Percentiles rank a stretch among this genome's conserved stretches.
These are phyloP conservation scores for Flueggea neowawraea DNA, from an alignment of 441 rosid genomes.

Conservation along the genomic window DNA sequence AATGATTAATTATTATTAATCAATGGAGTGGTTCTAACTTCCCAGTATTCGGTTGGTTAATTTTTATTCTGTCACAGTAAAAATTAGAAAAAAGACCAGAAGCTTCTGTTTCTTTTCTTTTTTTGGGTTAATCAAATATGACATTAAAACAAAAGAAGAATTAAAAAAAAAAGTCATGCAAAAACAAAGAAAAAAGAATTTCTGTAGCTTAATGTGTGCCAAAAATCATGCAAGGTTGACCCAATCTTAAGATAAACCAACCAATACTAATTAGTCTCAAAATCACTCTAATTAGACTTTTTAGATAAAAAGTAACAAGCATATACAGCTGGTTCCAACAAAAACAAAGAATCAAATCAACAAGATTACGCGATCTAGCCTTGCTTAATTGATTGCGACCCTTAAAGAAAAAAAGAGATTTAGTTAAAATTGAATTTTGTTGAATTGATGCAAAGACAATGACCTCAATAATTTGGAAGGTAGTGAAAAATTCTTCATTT, in stretches of 20 bases:
- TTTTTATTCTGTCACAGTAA: constrained; percentile 5
- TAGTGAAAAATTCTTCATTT: constrained; percentile 9
- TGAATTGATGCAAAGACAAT: constrained; percentile 2
- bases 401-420: neutral
- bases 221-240: constrained; percentile 42
- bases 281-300: constrained; percentile 57
- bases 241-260: constrained; percentile 25
- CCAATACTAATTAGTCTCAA: constrained; percentile 24
- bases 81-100: constrained; percentile 13
- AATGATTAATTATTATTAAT: neutral
- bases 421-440: neutral
- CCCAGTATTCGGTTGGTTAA: constrained; percentile 21
- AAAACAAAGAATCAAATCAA: constrained; percentile 36
- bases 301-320: constrained; percentile 16
- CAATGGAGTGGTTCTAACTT: constrained; percentile 30
- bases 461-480: constrained; percentile 5
- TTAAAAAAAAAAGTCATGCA: neutral
- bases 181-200: constrained; percentile 4
- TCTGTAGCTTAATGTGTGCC: constrained; percentile 28
- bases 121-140: constrained; percentile 18
- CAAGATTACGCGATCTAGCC: constrained; percentile 37
- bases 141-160: neutral
- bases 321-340: constrained; percentile 81
- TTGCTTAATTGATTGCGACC: constrained; percentile 26
- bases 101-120: constrained; percentile 20